Evolutionary conservation across 2,329 filamentous ascomycete species (phyloP).

Genomic region (Fusarium floridanum): DNA sequence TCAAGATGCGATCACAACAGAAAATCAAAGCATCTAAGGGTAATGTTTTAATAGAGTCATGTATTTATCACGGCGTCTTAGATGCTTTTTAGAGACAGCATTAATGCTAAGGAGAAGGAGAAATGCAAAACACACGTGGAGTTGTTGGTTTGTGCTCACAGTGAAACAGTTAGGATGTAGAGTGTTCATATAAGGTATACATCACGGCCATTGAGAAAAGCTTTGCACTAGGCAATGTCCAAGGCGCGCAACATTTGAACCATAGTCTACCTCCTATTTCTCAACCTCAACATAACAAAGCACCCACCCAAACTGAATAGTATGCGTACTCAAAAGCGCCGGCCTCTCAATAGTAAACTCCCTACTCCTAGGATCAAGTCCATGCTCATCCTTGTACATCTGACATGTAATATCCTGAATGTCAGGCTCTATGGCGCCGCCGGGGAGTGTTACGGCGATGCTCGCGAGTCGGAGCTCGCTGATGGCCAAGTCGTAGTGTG

Average conservation of each 20-base stretch:
- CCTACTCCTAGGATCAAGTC: slow-evolving; percentile 22
- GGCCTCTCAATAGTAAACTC: slow-evolving; percentile 11
- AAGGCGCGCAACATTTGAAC: too few species aligned
- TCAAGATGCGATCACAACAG: not conserved
- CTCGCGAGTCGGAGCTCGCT: not conserved
- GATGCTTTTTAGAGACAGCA: not conserved
- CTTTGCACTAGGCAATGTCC: too few species aligned
- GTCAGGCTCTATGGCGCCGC: not conserved
- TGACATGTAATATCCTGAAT: slow-evolving; percentile 26
- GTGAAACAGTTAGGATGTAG: too few species aligned
- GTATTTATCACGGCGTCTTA: not conserved
- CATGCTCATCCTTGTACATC: slow-evolving; percentile 33
- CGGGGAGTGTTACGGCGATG: slow-evolving; percentile 17
- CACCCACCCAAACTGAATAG: slow-evolving; percentile 36
- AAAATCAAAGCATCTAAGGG: not conserved
- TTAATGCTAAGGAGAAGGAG: not conserved
- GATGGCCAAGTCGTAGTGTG: not conserved
- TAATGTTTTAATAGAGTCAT: not conserved
- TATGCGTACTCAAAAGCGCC: slow-evolving; percentile 30
- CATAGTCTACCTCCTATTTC: not conserved
- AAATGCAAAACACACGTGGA: not conserved
- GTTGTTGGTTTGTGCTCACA: not conserved
- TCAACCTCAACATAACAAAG: slow-evolving; percentile 24
- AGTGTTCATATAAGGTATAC: not conserved
- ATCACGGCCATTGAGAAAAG: too few species aligned